Evolutionary conservation across 148 eudicot genomes (phyloP).

Genomic region (Rhododendron vialii): DNA sequence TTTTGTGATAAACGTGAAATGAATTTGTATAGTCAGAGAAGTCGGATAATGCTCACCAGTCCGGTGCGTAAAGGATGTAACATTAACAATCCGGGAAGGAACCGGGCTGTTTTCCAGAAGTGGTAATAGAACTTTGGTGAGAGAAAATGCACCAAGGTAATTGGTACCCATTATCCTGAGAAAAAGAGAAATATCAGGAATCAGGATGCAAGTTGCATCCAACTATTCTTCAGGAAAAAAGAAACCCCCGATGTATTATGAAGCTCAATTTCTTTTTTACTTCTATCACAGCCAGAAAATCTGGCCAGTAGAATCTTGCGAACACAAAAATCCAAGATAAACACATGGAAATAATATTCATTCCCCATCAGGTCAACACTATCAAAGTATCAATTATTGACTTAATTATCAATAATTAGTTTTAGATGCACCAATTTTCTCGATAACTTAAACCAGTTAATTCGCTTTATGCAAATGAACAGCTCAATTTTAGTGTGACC

Average conservation of each 20-base stretch:
- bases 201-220: background rate
- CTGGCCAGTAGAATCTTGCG: background rate
- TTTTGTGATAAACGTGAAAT: background rate
- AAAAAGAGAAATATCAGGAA: background rate
- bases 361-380: background rate
- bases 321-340: background rate
- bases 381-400: background rate
- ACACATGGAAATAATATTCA: background rate
- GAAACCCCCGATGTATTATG: background rate
- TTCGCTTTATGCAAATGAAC: background rate
- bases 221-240: background rate
- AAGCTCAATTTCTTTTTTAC: background rate
- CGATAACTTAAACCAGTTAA: background rate
- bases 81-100: conserved; percentile 81
- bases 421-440: background rate
- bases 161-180: conserved; percentile 87
- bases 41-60: conserved; percentile 45
- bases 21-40: background rate
- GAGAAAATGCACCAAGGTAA: conserved; percentile 84
- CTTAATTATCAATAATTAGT: background rate
- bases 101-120: conserved; percentile 66
- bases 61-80: conserved; percentile 88
- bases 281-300: background rate
- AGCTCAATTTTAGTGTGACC: background rate
- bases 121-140: conserved; percentile 72